Evolutionary conservation across 257 asterid species (phyloP).

Genomic region (Lycium barbarum): DNA sequence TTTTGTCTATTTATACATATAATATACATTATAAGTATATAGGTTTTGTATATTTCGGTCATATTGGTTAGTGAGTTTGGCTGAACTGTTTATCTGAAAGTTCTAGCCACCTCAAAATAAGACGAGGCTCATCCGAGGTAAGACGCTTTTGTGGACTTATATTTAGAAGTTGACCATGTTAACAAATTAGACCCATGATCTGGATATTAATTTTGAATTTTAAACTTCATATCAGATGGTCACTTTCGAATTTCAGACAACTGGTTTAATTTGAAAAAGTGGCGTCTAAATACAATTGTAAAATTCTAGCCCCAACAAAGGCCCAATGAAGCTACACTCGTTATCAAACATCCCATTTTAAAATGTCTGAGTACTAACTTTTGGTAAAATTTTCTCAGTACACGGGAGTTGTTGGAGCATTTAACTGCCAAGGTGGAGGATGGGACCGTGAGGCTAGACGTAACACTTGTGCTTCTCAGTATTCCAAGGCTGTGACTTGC

Average conservation of each 20-base stretch:
- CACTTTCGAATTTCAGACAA: neutral
- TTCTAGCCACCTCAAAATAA: no score
- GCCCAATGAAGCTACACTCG: neutral
- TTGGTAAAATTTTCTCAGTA: slow-evolving; percentile 45
- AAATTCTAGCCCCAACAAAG: neutral
- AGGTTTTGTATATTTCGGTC: no score
- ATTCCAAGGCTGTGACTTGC: slow-evolving; percentile 64
- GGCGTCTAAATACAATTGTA: neutral
- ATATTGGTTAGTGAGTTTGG: no score
- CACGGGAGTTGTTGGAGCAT: slow-evolving; percentile 88
- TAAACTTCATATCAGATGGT: neutral
- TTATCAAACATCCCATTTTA: neutral
- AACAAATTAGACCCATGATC: neutral
- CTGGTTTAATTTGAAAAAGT: neutral
- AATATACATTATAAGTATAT: no score
- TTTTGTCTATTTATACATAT: no score
- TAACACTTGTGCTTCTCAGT: slow-evolving; percentile 72
- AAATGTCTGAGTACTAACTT: neutral
- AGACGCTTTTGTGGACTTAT: neutral
- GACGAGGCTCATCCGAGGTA: neutral
- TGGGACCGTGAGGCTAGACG: slow-evolving; percentile 80
- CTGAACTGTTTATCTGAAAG: no score
- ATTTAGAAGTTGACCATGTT: neutral
- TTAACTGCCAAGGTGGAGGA: slow-evolving; percentile 98
- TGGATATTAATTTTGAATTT: no score